Conservation (phyloP, 2,329 filamentous ascomycete species). For the Aspergillus eucalypticola region DNA sequence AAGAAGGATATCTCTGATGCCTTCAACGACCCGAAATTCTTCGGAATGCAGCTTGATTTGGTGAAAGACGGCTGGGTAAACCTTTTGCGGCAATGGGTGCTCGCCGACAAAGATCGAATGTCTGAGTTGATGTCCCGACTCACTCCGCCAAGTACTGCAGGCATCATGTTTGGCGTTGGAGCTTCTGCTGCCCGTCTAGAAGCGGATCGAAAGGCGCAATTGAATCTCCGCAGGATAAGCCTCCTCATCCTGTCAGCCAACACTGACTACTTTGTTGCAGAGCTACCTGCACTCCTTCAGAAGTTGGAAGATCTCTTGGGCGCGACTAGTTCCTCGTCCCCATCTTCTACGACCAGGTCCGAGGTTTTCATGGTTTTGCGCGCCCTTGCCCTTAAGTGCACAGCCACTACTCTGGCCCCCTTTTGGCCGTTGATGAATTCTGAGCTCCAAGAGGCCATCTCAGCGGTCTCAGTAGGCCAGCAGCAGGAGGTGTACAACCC, state of each 20-base stretch:
- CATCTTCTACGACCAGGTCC: constrained; percentile 82
- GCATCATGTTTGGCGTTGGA: constrained; percentile 97
- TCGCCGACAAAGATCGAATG: constrained; percentile 85
- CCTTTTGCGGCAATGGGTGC: constrained; percentile 78
- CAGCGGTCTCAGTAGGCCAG: constrained; percentile 69
- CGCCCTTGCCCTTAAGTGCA: constrained; percentile 76
- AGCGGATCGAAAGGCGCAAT: constrained; percentile 87
- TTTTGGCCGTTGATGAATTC: constrained; percentile 89
- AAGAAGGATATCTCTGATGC: constrained; percentile 90
- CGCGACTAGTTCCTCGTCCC: constrained; percentile 84
- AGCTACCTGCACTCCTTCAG: constrained; percentile 72
- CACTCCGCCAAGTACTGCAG: constrained; percentile 82
- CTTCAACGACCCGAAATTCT: constrained; percentile 87
- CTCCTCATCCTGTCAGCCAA: constrained; percentile 75
- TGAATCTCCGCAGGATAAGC: constrained; percentile 81
- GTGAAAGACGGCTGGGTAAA: constrained; percentile 77
- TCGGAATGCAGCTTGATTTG: constrained; percentile 66
- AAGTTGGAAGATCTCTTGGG: constrained; percentile 83
- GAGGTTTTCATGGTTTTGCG: constrained; percentile 89
- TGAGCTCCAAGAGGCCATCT: constrained; percentile 78
- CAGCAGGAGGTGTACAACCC: constrained; percentile 77
- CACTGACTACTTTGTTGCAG: constrained; percentile 76
- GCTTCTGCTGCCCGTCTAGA: constrained; percentile 92
- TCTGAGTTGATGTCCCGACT: constrained; percentile 77
- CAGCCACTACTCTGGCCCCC: constrained; percentile 74